phyloP scores from a whole-genome alignment of 805 yeast species.

The Starmerella vitae region DNA sequence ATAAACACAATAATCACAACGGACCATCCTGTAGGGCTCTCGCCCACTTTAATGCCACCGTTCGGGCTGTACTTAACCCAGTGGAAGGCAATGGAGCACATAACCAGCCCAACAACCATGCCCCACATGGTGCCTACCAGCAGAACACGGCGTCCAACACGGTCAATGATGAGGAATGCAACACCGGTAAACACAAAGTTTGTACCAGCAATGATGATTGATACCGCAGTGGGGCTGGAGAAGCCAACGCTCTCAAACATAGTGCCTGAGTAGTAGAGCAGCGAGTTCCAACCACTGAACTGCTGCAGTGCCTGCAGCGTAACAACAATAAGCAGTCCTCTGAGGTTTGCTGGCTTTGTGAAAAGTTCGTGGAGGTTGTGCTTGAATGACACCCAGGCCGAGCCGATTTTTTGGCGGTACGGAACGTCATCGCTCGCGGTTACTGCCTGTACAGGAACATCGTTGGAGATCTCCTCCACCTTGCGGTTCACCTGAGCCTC shows the following conservation, averaged over 20 bases:
- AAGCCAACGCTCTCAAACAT: slow-evolving; percentile 87
- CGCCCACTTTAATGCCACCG: slow-evolving; percentile 27
- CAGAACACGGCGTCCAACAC: slow-evolving; percentile 75
- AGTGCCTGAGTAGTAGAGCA: slow-evolving; percentile 90
- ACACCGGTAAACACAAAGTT: slow-evolving; percentile 77
- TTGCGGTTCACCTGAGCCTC: slow-evolving; percentile 52
- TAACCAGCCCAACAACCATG: slow-evolving; percentile 60
- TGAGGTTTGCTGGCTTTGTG: slow-evolving; percentile 43
- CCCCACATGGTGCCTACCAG: slow-evolving; percentile 70
- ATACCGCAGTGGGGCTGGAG: slow-evolving; percentile 80
- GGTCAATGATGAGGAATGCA: slow-evolving; percentile 78
- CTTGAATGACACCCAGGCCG: slow-evolving; percentile 23
- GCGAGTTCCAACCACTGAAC: slow-evolving; percentile 89
- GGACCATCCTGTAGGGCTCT: slow-evolving; percentile 47
- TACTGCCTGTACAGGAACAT: slow-evolving; percentile 20
- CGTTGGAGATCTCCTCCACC: slow-evolving; percentile 38
- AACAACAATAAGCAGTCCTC: slow-evolving; percentile 83
- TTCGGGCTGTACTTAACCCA: slow-evolving; percentile 51
- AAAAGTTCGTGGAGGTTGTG: slow-evolving; percentile 26
- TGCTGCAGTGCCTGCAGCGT: slow-evolving; percentile 94
- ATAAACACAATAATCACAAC: slow-evolving; percentile 71
- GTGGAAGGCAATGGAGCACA: slow-evolving; percentile 88
- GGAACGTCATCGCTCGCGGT: slow-evolving; percentile 18
- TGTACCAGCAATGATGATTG: slow-evolving; percentile 85
- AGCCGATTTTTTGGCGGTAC: slow-evolving; percentile 12